phyloP scores from a whole-genome alignment of 768 basidiomycete species.

The Neoboletus subvelutipes region DNA sequence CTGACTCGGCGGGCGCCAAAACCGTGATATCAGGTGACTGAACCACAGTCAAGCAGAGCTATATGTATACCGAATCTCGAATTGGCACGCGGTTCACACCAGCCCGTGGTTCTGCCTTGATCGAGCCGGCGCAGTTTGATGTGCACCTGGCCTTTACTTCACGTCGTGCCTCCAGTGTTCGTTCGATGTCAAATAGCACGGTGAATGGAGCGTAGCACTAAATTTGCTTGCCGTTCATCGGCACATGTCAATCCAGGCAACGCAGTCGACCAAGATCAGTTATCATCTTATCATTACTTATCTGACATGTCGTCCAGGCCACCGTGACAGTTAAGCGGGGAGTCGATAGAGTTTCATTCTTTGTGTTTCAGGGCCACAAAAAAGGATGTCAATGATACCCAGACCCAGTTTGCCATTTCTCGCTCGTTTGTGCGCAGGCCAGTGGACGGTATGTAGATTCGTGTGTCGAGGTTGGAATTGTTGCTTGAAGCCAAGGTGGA shows the following conservation, averaged over 20 bases:
- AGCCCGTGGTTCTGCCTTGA: not conserved
- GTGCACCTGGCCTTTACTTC: not conserved
- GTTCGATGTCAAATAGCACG: not conserved
- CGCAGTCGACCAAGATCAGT: not conserved
- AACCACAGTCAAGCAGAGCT: not conserved
- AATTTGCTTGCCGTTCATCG: not conserved
- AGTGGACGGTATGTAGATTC: not conserved
- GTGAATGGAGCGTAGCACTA: too few relatives aligned
- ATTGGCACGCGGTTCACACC: not conserved
- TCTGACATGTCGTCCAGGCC: not conserved
- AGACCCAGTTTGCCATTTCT: not conserved
- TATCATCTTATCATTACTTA: not conserved
- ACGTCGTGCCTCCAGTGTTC: not conserved
- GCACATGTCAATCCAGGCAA: not conserved
- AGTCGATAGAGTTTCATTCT: conserved; percentile 2
- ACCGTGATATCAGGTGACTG: not conserved
- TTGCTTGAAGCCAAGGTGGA: not conserved
- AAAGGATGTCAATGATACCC: not conserved
- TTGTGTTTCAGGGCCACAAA: conserved; percentile 7
- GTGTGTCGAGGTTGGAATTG: not conserved
- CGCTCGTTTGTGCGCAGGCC: not conserved
- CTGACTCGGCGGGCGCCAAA: not conserved
- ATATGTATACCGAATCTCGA: not conserved
- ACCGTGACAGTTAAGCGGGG: not conserved
- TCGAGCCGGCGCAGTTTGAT: not conserved